Evolutionary conservation across 2,329 filamentous ascomycete genomes (phyloP).

Genomic region (Colletotrichum shisoi): DNA sequence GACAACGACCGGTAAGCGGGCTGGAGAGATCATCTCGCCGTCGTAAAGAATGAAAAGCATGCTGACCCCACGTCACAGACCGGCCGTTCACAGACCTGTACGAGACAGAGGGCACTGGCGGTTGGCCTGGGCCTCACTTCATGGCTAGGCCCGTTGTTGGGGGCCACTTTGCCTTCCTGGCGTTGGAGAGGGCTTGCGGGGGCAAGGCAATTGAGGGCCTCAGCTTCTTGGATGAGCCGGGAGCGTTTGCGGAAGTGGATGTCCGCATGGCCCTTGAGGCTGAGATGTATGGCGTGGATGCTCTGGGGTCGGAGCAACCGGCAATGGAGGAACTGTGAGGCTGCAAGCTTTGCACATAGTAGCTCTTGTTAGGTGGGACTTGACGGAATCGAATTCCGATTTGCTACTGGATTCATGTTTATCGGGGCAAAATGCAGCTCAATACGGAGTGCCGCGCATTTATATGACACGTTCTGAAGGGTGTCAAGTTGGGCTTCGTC

Average conservation of each 20-base stretch:
- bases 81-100: slow-evolving; percentile 83
- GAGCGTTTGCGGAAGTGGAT: slow-evolving; percentile 46
- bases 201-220: slow-evolving; percentile 70
- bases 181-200: slow-evolving; percentile 80
- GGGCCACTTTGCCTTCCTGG: slow-evolving; percentile 84
- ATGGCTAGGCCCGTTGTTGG: slow-evolving; percentile 85
- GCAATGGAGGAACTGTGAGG: slow-evolving; percentile 22
- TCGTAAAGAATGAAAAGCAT: background rate
- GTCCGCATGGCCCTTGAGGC: slow-evolving; percentile 46
- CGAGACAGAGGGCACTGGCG: slow-evolving; percentile 78
- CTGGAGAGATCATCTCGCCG: background rate
- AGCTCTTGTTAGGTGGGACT: background rate
- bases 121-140: slow-evolving; percentile 77
- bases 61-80: slow-evolving; percentile 53
- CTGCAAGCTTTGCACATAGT: background rate
- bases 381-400: background rate
- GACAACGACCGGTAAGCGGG: slow-evolving; percentile 68
- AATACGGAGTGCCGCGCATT: background rate
- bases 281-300: slow-evolving; percentile 42
- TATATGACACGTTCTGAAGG: background rate
- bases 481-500: background rate
- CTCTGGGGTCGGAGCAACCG: slow-evolving; percentile 25
- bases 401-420: background rate
- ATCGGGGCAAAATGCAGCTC: background rate
- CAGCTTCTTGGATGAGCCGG: slow-evolving; percentile 55